Base-by-base conservation (phyloP, 2,329 filamentous ascomycete species). In the Cordyceps pruinosa region DNA sequence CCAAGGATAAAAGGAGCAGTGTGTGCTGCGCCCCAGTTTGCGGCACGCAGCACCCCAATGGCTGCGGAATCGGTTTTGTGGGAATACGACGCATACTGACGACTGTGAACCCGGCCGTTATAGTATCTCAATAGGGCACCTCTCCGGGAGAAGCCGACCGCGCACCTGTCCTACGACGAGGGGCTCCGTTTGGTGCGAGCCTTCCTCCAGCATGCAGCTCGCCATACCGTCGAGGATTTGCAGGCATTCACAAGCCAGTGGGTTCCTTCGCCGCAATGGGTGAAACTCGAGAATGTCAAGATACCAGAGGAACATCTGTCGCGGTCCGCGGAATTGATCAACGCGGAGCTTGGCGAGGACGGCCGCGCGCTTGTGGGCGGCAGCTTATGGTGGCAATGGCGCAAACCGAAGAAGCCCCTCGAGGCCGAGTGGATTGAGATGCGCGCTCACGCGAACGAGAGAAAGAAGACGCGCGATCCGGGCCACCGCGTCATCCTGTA, bases 351-450 rank as follows among this genome's bases (percentile, higher is more conserved):
- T n/a, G 92, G 92, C 0, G 77, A 81, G 0, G 82, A 87, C 26
- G 93, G 92, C 3, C 79, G 91, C 61, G 79, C 82, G 52, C 80
- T 82, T 62, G 85, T 96, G 45, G 94, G 94, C 41, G 94, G 94
- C 3, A 79, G 82, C 66, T 82, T 85, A 60, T 91, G 94, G 94
- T 91, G 93, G 93, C 83, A 90, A 72, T 96, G 91, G 91, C 82
- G 89, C 53, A 82, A 84, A 55, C 82, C 83, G 5, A 79, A 83
- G 26, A 79, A 74, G 47, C 78, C 84, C 1, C 74, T 97, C 28
- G 84, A 85, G 66, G 91, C 88, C 0, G 93, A 99, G 69, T 97
- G 92, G 93, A 90, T 99, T 63, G 94, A 97, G 77, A 97, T 97
- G 92, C 86, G 84, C 63, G 80, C 84, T 52, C 88, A 97, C 69